phyloP scores from a whole-genome alignment of 768 basidiomycete species.

The Trametes cubensis region DNA sequence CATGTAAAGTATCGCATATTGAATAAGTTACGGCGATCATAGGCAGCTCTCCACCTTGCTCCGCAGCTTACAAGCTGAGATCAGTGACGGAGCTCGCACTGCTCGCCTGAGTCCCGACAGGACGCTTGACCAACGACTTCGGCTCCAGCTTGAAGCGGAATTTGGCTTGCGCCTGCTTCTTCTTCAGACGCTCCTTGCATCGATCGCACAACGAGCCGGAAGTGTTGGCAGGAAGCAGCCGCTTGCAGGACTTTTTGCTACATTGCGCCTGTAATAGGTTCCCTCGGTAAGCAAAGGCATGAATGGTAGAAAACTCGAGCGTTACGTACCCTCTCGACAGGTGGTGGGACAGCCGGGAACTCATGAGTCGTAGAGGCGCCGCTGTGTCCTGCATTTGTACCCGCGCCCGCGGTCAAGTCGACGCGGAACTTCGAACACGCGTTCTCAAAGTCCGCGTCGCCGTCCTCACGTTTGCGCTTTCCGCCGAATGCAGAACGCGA shows the following conservation, averaged over 20 bases:
- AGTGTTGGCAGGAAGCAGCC: constrained; percentile 34
- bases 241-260: constrained; percentile 43
- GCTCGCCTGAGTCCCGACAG: background rate
- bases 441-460: background rate
- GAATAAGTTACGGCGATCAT: too few relatives aligned
- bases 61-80: too few relatives aligned
- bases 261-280: constrained; percentile 26
- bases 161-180: constrained; percentile 46
- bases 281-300: background rate
- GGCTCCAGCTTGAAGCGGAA: constrained; percentile 44
- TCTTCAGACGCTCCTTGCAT: constrained; percentile 49
- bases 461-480: constrained; percentile 13
- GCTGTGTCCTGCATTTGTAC: background rate
- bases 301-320: background rate
- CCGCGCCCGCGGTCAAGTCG: background rate
- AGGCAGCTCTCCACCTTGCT: too few relatives aligned
- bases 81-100: background rate
- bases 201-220: constrained; percentile 44
- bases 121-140: constrained; percentile 9
- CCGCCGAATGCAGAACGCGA: background rate
- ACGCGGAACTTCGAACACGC: constrained; percentile 21
- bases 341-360: too few relatives aligned
- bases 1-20: too few relatives aligned
- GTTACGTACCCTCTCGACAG: background rate
- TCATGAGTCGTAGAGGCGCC: too few relatives aligned